Evolutionary conservation across 352 stramenopile species (phyloP), one percentile per base, ranked within the genome.

Genomic region (Phytophthora tentaculata): DNA sequence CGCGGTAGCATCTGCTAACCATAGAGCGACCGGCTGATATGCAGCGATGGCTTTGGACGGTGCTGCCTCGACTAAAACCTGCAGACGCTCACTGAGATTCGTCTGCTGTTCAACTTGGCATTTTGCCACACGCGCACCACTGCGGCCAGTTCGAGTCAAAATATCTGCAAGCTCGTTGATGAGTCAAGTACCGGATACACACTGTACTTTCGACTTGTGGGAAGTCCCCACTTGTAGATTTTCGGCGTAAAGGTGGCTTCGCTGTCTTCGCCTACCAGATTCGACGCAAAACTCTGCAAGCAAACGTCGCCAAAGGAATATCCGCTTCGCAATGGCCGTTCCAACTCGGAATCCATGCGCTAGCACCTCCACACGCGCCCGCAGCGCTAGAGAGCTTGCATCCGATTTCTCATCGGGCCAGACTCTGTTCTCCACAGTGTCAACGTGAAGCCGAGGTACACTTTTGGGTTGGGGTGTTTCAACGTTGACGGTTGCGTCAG

Each of bases 21-120:
- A 72, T 68, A 72, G 64, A 72, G 58, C 35, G 58, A 26, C 51
- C 57, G 41, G 51, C 50, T 72, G 64, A 72, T 68, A 64, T 56
- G 37, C 14, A 59, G 64, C 26, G 52, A 32, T 72, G 64, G 64
- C 35, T 48, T 14, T 20, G 41, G 23, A 29, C 28, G 53, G 43
- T 32, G 55, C 52, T 47, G 12, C 13, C 12, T 29, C 57, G 24
- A 64, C 56, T 19, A 64, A 35, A 43, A 43, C 35, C 6, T n/a
- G 35, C 35, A 41, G 53, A 50, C 41, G 41, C 17, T 48, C n/a
- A 14, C 41, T 20, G 49, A 32, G 57, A 44, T 37, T 44, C 20
- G 58, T 52, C 29, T 56, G 56, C 55, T 28, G 59, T 66, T 66
- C 59, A 66, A 66, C 35, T 48, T 41, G 58, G 35, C 32, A 35